Base-by-base conservation (phyloP, 1,139 yeast species). In the Taphrina deformans region DNA sequence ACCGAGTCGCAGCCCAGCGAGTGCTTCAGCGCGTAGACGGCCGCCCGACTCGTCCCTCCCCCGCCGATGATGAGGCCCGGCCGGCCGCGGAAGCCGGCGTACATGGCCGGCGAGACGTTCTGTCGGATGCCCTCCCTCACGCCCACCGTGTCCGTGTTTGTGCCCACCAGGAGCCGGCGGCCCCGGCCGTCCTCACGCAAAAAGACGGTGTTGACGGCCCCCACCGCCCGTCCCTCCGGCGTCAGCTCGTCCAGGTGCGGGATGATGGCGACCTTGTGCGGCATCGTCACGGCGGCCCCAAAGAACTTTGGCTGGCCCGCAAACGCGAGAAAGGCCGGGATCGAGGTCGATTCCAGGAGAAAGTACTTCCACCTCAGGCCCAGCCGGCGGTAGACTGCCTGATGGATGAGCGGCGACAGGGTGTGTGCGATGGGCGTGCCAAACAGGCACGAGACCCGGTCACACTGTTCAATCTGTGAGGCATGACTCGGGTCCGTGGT, bases 1-100 rank as follows among this genome's bases (percentile, higher is more conserved):
- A 92, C 88, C 70, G 80, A 85, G 50, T 79, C 72, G 74, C 95
- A 89, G 1, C 97, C 97, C 79, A 92, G 78, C 26, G 23, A 58
- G 68, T 83, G 75, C 72, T 86, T 84, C 72, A 92, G 81, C 0
- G 97, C 97, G 74, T 83, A 91, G 26, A 88, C 85, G 1, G 97
- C 97, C 51, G 97, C 96, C 74, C 97, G 83, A 0, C 96, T 85
- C 46, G 98, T 91, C 58, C 98, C 98, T 50, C 98, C 98, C 31
- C 96, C 96, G 60, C 98, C 98, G 70, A 91, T 79, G 62, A 92
- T 86, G 68, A 91, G 67, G 1, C 72, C 78, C n/a, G 65, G 71
- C 10, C 62, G 55, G 26, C 65, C 67, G 18, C 38, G 29, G 50
- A 62, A 48, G n/a, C 48, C 21, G 27, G 48, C 48, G 27, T 21